These are phyloP conservation scores for Paramecium sexaurelia DNA, from an alignment of 73 alveolate species.

Conservation along the genomic window DNA sequence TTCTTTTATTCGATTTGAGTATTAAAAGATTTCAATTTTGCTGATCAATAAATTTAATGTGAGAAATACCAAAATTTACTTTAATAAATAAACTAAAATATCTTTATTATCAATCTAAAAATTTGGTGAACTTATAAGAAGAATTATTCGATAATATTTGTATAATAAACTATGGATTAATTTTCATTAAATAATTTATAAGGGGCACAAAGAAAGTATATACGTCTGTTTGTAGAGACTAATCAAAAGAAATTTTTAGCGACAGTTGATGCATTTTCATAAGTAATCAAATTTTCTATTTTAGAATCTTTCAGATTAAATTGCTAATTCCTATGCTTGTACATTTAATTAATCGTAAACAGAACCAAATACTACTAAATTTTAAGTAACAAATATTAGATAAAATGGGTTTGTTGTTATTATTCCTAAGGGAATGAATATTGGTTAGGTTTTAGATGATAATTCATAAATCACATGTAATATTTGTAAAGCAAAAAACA, in stretches of 20 bases:
- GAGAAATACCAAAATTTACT: background rate
- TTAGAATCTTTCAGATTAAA: background rate
- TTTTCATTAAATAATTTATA: background rate
- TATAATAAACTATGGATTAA: background rate
- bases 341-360: background rate
- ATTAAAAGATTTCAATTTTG: conserved; percentile 45
- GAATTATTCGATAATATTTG: background rate
- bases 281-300: background rate
- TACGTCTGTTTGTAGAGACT: background rate
- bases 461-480: background rate
- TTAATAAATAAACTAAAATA: no score
- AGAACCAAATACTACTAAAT: background rate
- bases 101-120: no score
- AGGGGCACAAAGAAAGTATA: background rate
- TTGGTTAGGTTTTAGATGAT: conserved; percentile 43
- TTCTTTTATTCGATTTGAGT: conserved; percentile 77
- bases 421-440: background rate
- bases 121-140: background rate
- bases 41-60: background rate
- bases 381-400: background rate
- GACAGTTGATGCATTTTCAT: background rate
- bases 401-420: background rate
- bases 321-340: background rate
- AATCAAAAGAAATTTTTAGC: background rate
- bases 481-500: background rate